Evolutionary conservation across 1,139 yeast species (phyloP).

Genomic region (Arxiozyma heterogenica): DNA sequence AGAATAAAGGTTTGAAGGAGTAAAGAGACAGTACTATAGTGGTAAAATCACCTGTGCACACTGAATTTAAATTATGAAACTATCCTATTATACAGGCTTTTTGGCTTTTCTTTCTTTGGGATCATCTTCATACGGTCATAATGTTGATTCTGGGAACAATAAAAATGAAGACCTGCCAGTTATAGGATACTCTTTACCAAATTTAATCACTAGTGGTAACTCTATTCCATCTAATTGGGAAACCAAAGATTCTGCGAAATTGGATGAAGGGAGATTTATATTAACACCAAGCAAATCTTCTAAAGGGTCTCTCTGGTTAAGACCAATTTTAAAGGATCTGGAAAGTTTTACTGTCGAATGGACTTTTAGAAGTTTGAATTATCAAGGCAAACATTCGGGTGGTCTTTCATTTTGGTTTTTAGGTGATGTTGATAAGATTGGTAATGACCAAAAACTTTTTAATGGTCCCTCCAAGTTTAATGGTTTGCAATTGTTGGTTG

Average conservation of each 20-base stretch:
- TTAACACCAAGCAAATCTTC: conserved; percentile 36
- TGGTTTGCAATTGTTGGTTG: conserved; percentile 53
- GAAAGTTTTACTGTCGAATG: conserved; percentile 50
- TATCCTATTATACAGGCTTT: background rate
- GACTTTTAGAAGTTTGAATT: conserved; percentile 52
- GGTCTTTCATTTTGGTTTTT: conserved; percentile 38
- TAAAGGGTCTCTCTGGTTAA: conserved; percentile 44
- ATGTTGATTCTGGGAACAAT: background rate
- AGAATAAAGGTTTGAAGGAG: background rate
- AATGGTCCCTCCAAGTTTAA: conserved; percentile 36
- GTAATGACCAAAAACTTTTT: conserved; percentile 9
- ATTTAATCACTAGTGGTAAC: conserved; percentile 22
- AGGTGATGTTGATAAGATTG: conserved; percentile 3
- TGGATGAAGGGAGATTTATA: conserved; percentile 36
- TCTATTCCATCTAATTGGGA: conserved; percentile 28
- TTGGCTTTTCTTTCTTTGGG: background rate
- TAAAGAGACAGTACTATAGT: background rate
- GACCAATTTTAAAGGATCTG: conserved; percentile 8
- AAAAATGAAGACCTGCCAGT: conserved; percentile 1
- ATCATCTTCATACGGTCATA: background rate
- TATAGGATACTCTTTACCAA: conserved; percentile 29
- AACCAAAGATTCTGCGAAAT: conserved; percentile 26
- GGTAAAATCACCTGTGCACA: background rate
- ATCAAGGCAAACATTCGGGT: conserved; percentile 29
- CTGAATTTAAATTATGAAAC: background rate